phyloP scores from a whole-genome alignment of 2,329 filamentous ascomycete genomes.

The Fusarium haematococcum region DNA sequence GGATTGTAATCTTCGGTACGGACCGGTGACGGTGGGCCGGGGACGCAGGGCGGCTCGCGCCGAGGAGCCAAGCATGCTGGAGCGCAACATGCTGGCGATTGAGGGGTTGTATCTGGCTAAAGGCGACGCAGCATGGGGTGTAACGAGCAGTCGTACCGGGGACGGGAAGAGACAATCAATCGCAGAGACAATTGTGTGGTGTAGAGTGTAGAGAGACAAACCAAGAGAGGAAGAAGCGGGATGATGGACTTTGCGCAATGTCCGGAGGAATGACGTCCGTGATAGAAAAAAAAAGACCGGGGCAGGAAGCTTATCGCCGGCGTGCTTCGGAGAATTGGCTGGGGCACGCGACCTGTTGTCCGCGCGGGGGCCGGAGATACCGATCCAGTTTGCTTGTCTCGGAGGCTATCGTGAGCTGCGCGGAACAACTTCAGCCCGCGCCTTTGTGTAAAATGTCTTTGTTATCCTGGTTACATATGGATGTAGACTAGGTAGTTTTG shows the following conservation, averaged over 20 bases:
- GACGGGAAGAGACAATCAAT: neutral
- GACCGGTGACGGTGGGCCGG: conserved; percentile 61
- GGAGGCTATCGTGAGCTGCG: neutral
- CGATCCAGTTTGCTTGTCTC: conserved; percentile 7
- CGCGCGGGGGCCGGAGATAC: conserved; percentile 14
- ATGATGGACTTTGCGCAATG: conserved; percentile 16
- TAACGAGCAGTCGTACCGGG: neutral
- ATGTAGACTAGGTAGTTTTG: neutral
- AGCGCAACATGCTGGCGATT: conserved; percentile 46
- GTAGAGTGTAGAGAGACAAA: neutral
- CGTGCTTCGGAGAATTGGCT: conserved; percentile 35
- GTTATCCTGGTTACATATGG: neutral
- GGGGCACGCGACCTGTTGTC: conserved; percentile 29
- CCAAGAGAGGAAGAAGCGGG: neutral
- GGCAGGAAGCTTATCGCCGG: conserved; percentile 38
- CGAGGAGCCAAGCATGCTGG: conserved; percentile 42
- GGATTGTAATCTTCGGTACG: conserved; percentile 46
- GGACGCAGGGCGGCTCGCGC: conserved; percentile 43
- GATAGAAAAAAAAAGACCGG: conserved; percentile 32
- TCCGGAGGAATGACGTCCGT: conserved; percentile 40
- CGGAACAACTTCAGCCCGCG: neutral
- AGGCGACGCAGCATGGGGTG: conserved; percentile 24
- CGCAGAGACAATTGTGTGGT: neutral
- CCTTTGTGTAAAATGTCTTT: neutral
- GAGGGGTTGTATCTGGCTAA: conserved; percentile 19